Percentiles rank a stretch among this genome's conserved stretches.
These are phyloP conservation scores for Kickxella alabastrina DNA, from an alignment of 192 early-diverging fungal genomes.

Conservation along the genomic window DNA sequence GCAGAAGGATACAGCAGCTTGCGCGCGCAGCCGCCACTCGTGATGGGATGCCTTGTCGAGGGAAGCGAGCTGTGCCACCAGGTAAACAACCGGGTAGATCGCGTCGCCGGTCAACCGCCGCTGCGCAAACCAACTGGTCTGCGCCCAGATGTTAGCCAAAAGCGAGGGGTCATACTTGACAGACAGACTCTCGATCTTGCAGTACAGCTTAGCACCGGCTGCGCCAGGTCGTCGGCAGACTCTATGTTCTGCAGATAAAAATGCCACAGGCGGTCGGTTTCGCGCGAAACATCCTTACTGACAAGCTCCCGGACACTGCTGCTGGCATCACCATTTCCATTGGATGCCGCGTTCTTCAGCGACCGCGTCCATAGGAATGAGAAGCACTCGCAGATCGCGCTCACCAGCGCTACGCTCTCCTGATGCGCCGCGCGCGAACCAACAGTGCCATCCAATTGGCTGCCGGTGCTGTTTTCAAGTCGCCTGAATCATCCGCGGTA, in stretches of 20 bases:
- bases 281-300: slow-evolving; percentile 32
- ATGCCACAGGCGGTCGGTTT: slow-evolving; percentile 46
- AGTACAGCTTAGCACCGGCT: slow-evolving; percentile 35
- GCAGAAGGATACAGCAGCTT: slow-evolving; percentile 29
- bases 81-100: slow-evolving; percentile 16
- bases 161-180: slow-evolving; percentile 19
- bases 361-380: slow-evolving; percentile 43
- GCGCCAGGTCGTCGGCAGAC: slow-evolving; percentile 26
- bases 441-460: neutral
- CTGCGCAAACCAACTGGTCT: slow-evolving; percentile 48
- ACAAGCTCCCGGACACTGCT: slow-evolving; percentile 6
- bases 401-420: slow-evolving; percentile 37
- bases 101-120: slow-evolving; percentile 19
- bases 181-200: slow-evolving; percentile 26
- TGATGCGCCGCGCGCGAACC: slow-evolving; percentile 10
- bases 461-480: neutral
- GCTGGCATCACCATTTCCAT: neutral
- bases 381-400: slow-evolving; percentile 39
- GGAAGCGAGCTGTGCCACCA: slow-evolving; percentile 22
- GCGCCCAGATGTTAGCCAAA: slow-evolving; percentile 37
- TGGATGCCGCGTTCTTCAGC: slow-evolving; percentile 10
- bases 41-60: slow-evolving; percentile 11
- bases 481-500: neutral
- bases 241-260: slow-evolving; percentile 39
- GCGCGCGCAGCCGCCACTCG: slow-evolving; percentile 3